phyloP scores from a whole-genome alignment of 2,329 filamentous ascomycete species.

The Aspergillus piperis region DNA sequence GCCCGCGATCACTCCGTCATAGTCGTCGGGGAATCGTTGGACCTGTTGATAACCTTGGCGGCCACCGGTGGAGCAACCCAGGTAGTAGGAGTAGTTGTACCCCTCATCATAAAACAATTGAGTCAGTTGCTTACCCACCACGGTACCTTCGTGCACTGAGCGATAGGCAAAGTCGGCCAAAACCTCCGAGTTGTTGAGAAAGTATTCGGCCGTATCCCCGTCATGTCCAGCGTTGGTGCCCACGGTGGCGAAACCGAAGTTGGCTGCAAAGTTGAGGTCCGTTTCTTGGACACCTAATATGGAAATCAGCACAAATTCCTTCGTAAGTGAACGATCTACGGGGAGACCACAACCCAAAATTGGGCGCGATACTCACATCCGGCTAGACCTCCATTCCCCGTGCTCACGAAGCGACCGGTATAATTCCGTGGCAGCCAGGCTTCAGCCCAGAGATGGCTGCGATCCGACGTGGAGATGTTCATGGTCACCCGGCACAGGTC shows the following conservation, averaged over 20 bases:
- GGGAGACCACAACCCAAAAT: too few relatives aligned
- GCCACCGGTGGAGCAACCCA: slow-evolving; percentile 62
- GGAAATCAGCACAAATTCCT: neutral
- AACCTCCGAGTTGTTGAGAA: slow-evolving; percentile 48
- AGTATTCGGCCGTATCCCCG: slow-evolving; percentile 49
- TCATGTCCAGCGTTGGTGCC: slow-evolving; percentile 56
- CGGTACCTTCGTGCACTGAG: slow-evolving; percentile 47
- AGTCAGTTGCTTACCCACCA: slow-evolving; percentile 51
- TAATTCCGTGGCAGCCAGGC: slow-evolving; percentile 52
- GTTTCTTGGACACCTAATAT: slow-evolving; percentile 47
- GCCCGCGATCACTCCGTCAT: slow-evolving; percentile 57
- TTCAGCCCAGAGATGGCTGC: slow-evolving; percentile 51
- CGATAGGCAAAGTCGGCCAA: slow-evolving; percentile 53
- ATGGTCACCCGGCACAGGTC: slow-evolving; percentile 46
- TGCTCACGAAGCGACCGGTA: slow-evolving; percentile 50
- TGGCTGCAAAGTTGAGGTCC: slow-evolving; percentile 46
- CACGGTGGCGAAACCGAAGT: slow-evolving; percentile 48
- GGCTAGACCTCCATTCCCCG: slow-evolving; percentile 52
- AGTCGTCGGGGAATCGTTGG: slow-evolving; percentile 57
- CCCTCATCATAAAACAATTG: slow-evolving; percentile 51
- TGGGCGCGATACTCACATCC: slow-evolving; percentile 42
- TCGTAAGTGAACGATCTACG: neutral
- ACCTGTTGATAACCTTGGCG: slow-evolving; percentile 59
- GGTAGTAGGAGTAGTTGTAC: slow-evolving; percentile 43
- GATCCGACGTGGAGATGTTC: slow-evolving; percentile 44